Percentiles rank a stretch among this genome's conserved stretches.
phyloP scores from a whole-genome alignment of 768 basidiomycete species.

The Calocera cornea region DNA sequence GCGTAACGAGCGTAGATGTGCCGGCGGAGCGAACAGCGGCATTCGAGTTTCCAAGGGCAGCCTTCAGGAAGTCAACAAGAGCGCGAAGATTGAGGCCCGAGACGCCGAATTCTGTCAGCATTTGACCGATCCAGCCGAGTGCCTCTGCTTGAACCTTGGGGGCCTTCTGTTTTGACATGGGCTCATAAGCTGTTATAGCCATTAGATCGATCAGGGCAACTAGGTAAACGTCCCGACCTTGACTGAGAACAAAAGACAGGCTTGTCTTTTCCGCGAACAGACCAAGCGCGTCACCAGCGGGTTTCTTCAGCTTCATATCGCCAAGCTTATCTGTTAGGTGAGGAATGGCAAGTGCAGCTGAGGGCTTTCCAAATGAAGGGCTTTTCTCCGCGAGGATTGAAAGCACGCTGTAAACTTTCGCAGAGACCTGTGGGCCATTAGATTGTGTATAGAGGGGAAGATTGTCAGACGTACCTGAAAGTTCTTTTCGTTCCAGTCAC shows the following conservation, averaged over 20 bases:
- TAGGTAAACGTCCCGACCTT: conserved; percentile 43
- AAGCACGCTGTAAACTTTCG: conserved; percentile 75
- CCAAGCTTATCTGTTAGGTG: conserved; percentile 90
- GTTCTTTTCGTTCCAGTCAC: conserved; percentile 93
- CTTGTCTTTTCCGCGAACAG: conserved; percentile 85
- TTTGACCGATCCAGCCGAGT: conserved; percentile 72
- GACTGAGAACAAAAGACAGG: conserved; percentile 81
- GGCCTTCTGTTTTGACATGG: conserved; percentile 87
- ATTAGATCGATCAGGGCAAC: neutral
- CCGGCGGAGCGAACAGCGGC: conserved; percentile 86
- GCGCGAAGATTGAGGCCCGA: conserved; percentile 67
- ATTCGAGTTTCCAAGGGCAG: conserved; percentile 80
- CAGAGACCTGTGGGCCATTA: conserved; percentile 50
- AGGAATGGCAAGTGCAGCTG: conserved; percentile 63
- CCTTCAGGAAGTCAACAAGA: conserved; percentile 84
- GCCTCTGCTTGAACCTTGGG: conserved; percentile 93
- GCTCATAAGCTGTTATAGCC: conserved; percentile 64
- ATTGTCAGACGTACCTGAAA: conserved; percentile 56
- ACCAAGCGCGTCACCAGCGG: conserved; percentile 76
- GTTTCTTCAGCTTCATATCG: conserved; percentile 92
- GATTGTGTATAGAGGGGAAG: no score
- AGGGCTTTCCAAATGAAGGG: conserved; percentile 73
- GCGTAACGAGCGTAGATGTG: conserved; percentile 80
- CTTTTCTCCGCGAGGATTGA: conserved; percentile 57
- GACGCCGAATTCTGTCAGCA: conserved; percentile 82